Conservation (phyloP, 1,284 basidiomycete species). For the Trichosporon sp. region DNA sequence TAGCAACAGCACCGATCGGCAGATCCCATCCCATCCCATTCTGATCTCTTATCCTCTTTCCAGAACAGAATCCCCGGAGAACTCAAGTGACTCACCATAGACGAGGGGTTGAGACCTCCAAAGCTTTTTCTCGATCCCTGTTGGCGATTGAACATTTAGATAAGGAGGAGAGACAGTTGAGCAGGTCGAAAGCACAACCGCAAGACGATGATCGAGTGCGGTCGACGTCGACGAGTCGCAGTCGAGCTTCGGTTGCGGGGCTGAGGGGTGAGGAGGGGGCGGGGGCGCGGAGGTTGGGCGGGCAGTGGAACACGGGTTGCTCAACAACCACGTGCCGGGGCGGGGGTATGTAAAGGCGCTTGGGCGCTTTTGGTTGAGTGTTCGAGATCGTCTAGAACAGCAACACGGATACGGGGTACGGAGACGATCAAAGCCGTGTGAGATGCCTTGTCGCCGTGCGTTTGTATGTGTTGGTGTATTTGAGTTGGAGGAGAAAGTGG, state of each 20-base stretch:
- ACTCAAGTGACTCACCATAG: not conserved
- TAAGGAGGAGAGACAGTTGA: not conserved
- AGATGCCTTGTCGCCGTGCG: not conserved
- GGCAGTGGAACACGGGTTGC: not conserved
- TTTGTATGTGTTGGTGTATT: not conserved
- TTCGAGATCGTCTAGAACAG: not conserved
- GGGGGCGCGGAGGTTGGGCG: not conserved
- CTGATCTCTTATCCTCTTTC: not conserved
- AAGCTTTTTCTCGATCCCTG: constrained; percentile 1
- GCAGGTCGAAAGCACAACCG: constrained; percentile 1
- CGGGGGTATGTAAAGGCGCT: not conserved
- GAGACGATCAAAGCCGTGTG: not conserved
- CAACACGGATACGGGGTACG: not conserved
- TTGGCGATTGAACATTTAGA: constrained; percentile 3
- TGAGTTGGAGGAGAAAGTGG: not conserved
- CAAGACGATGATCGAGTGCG: not conserved
- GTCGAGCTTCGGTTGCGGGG: not conserved
- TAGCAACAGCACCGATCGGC: no score
- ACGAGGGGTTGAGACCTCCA: constrained; percentile 3
- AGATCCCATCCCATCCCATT: no score
- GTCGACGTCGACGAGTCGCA: constrained; percentile 2
- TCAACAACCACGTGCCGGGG: constrained; percentile 1
- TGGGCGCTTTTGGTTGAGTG: not conserved
- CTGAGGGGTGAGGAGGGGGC: not conserved
- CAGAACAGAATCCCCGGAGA: not conserved